Evolutionary conservation across 2,329 filamentous ascomycete genomes (phyloP), one percentile per base, ranked within the genome.

Genomic region (Claviceps pusilla): DNA sequence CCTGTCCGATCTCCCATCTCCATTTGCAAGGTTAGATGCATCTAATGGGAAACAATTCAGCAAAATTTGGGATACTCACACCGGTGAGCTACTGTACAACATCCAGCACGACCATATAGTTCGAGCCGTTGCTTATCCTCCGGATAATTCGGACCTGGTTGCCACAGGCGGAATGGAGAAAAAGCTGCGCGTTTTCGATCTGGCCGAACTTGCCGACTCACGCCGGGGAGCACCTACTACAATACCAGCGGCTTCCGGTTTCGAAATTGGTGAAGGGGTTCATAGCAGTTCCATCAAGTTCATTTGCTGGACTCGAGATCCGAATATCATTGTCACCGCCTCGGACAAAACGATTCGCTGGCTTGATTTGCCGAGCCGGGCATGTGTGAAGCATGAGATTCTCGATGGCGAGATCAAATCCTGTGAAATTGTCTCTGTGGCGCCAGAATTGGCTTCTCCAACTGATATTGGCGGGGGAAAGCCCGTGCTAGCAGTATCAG

Each of bases 51-150:
- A 12, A 12, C 4, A n/a, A 57, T 35, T 59, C 59, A 94, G 89
- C 50, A 96, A 94, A 69, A 85, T 98, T 52, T 98, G 94, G 93
- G 89, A 98, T 64, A 95, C 93, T 0, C 87, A 94, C 64, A 93
- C 87, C 0, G 94, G 94, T 62, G 90, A 96, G 72, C 82, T 87
- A 50, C 77, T 95, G 46, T 86, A 86, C 64, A 90, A 88, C 3
- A 79, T 98, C 41, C 83, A 91, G 65, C 93, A 98, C 69, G 82
- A 89, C 59, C 93, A 98, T 69, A 96, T 98, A 59, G 93, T 97
- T 57, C 88, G 93, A 59, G 87, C 91, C 43, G 82, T 97, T 58
- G 89, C 93, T 11, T 97, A 96, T 63, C 86, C 88, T 2, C 82
- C 86, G 47, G 86, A 91, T 61, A 80, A 83, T 53, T 83, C 83